Evolutionary conservation across 73 alveolate genomes (phyloP).

Genomic region (Paramecium tetraurelia): DNA sequence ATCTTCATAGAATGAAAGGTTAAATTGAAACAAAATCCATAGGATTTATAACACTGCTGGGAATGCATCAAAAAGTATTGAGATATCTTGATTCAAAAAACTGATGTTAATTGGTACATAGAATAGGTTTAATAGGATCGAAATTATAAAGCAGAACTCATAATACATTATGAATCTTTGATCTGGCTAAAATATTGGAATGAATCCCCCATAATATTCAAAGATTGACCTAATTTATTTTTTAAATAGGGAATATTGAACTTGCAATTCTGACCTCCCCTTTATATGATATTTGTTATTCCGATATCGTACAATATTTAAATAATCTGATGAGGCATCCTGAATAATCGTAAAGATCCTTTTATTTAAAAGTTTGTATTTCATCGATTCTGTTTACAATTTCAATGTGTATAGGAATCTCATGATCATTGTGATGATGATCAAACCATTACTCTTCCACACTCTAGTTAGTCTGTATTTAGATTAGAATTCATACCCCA

Average conservation of each 20-base stretch:
- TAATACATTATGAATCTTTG: neutral
- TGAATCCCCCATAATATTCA: neutral
- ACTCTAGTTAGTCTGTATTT: neutral
- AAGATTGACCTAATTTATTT: neutral
- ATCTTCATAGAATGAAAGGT: neutral
- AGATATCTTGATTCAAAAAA: neutral
- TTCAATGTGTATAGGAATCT: neutral
- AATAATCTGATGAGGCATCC: constrained; percentile 21
- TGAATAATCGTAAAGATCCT: constrained; percentile 19
- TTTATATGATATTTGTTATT: neutral
- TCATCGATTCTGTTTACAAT: neutral
- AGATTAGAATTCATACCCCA: neutral
- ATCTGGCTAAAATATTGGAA: constrained; percentile 17
- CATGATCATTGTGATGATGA: constrained; percentile 25
- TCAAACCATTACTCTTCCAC: constrained; percentile 22
- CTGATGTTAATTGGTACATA: constrained; percentile 23
- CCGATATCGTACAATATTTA: neutral
- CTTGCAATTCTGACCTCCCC: constrained; percentile 11
- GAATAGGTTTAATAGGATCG: neutral
- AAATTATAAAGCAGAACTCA: neutral
- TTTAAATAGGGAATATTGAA: neutral
- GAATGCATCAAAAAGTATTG: neutral
- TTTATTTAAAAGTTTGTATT: neutral
- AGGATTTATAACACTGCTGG: neutral
- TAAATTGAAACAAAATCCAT: neutral